These are phyloP conservation scores for Exophiala oligosperma DNA, from an alignment of 2,329 filamentous ascomycete species.

Conservation along the genomic window DNA sequence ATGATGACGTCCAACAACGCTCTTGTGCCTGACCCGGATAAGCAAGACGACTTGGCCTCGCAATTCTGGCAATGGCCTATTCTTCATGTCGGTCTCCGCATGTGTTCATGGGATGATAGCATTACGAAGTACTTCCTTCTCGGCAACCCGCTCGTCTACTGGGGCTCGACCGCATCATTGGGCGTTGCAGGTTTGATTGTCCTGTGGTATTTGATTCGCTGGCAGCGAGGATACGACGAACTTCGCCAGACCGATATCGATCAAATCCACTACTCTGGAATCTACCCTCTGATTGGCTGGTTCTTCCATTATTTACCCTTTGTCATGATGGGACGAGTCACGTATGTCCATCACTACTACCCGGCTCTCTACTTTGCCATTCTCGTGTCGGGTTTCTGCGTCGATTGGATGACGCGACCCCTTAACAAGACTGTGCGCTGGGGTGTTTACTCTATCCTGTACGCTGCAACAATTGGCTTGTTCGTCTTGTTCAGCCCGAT, in stretches of 20 bases:
- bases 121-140: slow-evolving; percentile 98
- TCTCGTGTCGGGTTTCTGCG: slow-evolving; percentile 79
- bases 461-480: slow-evolving; percentile 69
- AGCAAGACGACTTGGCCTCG: slow-evolving; percentile 96
- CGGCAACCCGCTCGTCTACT: slow-evolving; percentile 94
- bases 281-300: slow-evolving; percentile 94
- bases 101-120: slow-evolving; percentile 97
- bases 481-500: slow-evolving; percentile 92
- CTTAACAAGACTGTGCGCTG: slow-evolving; percentile 65
- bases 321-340: slow-evolving; percentile 96
- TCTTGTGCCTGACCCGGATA: slow-evolving; percentile 93
- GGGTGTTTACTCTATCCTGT: slow-evolving; percentile 71
- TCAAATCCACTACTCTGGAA: slow-evolving; percentile 87
- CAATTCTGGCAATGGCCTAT: slow-evolving; percentile 99
- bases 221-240: slow-evolving; percentile 92
- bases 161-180: slow-evolving; percentile 82
- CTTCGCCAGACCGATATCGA: slow-evolving; percentile 79
- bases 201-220: slow-evolving; percentile 83
- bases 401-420: slow-evolving; percentile 77
- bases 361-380: slow-evolving; percentile 98
- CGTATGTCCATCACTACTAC: slow-evolving; percentile 99
- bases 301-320: slow-evolving; percentile 95
- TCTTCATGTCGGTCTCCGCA: slow-evolving; percentile 89
- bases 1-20: slow-evolving; percentile 99
- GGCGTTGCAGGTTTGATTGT: slow-evolving; percentile 71